A percentile compares a stretch with the other conserved stretches of the same genome.
phyloP scores from a whole-genome alignment of 2,329 filamentous ascomycete genomes.

The Aspergillus transmontanensis region DNA sequence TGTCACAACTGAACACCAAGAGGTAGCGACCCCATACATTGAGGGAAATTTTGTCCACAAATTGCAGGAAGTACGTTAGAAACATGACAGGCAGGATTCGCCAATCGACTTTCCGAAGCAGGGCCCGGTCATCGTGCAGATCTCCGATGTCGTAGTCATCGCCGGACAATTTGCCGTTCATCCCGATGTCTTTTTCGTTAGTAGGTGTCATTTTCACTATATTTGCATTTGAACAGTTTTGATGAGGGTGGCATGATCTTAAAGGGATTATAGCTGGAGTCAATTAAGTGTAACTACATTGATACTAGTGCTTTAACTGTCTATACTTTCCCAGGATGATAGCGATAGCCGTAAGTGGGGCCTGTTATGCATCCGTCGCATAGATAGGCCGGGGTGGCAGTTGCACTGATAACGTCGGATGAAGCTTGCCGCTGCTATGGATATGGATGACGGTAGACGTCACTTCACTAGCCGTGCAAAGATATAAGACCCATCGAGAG shows the following conservation, averaged over 20 bases:
- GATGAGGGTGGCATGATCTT: slow-evolving; percentile 9
- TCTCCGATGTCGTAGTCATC: slow-evolving; percentile 33
- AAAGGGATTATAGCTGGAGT: background rate
- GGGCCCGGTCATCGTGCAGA: slow-evolving; percentile 42
- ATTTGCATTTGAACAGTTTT: background rate
- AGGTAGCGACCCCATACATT: slow-evolving; percentile 47
- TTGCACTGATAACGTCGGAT: background rate
- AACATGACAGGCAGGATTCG: slow-evolving; percentile 65
- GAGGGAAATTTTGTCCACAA: slow-evolving; percentile 65
- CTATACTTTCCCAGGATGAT: background rate
- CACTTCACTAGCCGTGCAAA: background rate
- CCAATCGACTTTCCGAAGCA: slow-evolving; percentile 61
- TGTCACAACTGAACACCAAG: background rate
- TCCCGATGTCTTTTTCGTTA: background rate
- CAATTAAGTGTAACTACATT: background rate
- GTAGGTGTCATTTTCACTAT: background rate
- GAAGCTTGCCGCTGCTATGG: background rate
- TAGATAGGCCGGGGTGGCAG: slow-evolving; percentile 22
- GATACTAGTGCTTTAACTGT: too few relatives aligned
- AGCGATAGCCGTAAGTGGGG: background rate
- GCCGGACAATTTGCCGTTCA: slow-evolving; percentile 6
- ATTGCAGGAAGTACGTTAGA: slow-evolving; percentile 63
- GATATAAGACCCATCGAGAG: background rate
- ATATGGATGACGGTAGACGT: background rate
- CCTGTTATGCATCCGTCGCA: slow-evolving; percentile 25